Evolutionary conservation across 371 early-diverging fungal genomes (phyloP), one percentile per base, ranked within the genome.

Genomic region (Mortierella sp.): DNA sequence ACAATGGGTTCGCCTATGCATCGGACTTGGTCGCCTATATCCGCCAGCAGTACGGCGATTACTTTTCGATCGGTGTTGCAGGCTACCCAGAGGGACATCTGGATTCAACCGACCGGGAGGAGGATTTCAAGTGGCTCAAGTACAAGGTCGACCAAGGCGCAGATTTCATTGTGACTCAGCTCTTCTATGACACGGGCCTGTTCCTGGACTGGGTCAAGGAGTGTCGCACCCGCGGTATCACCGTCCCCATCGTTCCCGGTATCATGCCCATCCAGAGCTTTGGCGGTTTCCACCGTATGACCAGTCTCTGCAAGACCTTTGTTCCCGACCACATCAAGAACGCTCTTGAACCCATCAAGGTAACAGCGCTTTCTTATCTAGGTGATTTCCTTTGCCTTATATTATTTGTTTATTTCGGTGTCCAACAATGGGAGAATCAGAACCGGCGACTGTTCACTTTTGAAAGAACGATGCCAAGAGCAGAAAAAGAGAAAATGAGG

Each of bases 181-280:
- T 97, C 56, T 97, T 97, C 84, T 97, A 96, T 88, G 98, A 97
- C 83, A 91, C 91, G n/a, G 93, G 93, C 73, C 76, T 94, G 27
- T 97, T 93, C 88, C 63, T 96, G 73, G 83, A 86, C 41, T 97
- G 97, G 96, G 90, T 93, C 43, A 89, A 93, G 76, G 86, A 92
- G 68, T 93, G 95, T 86, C 93, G 96, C 16, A 91, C 81, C 11
- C 88, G 90, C 10, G 96, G 96, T 38, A 93, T 97, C 85, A 92
- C 88, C 5, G 90, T 93, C 74, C 98, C 98, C 27, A 96, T 97
- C 70, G 85, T 97, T 74, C 97, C 98, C 2, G 98, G 97, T 12
- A 94, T 97, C 81, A 95, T 97, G 94, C 96, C 97, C 46, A 97
- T 97, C 79, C 97, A 97, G 89, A 94, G 87, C 81, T 97, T 93